Percentiles rank a stretch among this genome's conserved stretches.
Conservation (phyloP, 108 stramenopile species). For the Hondaea fermentalgiana region DNA sequence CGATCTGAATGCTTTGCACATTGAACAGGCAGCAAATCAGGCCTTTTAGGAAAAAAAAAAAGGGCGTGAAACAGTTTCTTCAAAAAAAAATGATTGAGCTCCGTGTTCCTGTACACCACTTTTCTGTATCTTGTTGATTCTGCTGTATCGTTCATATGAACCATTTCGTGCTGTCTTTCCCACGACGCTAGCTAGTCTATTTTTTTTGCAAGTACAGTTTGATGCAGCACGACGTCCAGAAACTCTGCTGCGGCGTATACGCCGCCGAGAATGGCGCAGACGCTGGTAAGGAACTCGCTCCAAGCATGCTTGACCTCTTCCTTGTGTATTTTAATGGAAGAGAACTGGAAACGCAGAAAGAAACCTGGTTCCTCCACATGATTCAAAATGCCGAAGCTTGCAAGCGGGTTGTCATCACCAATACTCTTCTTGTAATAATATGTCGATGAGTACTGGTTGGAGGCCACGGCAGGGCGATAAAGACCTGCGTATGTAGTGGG, state of each 20-base stretch:
- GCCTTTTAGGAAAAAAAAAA: neutral
- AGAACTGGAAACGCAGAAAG: neutral
- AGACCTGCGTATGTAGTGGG: neutral
- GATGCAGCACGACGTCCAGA: neutral
- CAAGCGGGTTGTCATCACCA: neutral
- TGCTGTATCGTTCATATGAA: too few species aligned
- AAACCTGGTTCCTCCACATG: neutral
- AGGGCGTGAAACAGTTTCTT: too few species aligned
- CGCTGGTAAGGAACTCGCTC: neutral
- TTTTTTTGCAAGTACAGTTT: neutral
- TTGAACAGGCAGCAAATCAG: neutral
- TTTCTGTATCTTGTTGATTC: too few species aligned
- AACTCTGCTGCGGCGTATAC: neutral
- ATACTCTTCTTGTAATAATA: neutral
- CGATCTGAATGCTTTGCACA: neutral
- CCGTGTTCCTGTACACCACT: too few species aligned
- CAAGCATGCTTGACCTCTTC: neutral
- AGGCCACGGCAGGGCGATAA: neutral
- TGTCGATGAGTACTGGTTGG: constrained; percentile 7
- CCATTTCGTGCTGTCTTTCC: too few species aligned
- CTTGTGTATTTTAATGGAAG: neutral
- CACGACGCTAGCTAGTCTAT: neutral
- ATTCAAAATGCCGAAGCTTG: neutral
- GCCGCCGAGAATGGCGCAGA: constrained; percentile 4
- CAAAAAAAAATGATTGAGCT: too few species aligned